These are phyloP conservation scores for Apophysomyces sp. DNA, from an alignment of 371 early-diverging fungal genomes.

Conservation along the genomic window DNA sequence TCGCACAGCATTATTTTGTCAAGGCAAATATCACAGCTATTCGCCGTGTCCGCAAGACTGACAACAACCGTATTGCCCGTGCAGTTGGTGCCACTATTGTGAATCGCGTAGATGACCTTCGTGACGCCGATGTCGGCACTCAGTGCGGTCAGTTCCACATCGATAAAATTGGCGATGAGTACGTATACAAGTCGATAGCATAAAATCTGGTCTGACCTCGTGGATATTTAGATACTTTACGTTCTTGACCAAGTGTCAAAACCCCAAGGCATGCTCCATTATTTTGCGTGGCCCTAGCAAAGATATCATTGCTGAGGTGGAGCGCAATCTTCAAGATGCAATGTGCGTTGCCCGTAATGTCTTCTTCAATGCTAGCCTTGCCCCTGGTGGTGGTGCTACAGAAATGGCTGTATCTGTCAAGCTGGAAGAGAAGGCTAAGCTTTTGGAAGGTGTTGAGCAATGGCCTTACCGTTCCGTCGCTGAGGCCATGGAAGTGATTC, in stretches of 20 bases:
- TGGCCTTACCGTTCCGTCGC: constrained; percentile 96
- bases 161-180: constrained; percentile 99
- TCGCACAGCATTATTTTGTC: constrained; percentile 97
- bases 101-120: constrained; percentile 96
- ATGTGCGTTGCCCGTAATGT: constrained; percentile 99
- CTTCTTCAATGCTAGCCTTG: constrained; percentile 89
- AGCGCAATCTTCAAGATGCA: constrained; percentile 99
- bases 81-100: constrained; percentile 98
- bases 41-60: constrained; percentile 98
- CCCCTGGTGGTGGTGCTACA: constrained; percentile 99
- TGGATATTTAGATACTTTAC: constrained; percentile 73
- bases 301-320: constrained; percentile 99
- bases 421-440: constrained; percentile 88
- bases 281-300: constrained; percentile 98
- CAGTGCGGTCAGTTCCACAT: constrained; percentile 95
- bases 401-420: constrained; percentile 98
- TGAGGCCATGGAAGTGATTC: constrained; percentile 98
- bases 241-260: constrained; percentile 92
- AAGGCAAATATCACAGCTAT: constrained; percentile 98
- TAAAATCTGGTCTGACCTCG: not conserved
- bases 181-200: constrained; percentile 27
- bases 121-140: constrained; percentile 95
- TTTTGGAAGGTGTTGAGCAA: constrained; percentile 90
- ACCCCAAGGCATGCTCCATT: constrained; percentile 99
- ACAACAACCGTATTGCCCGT: constrained; percentile 98